These are phyloP conservation scores for Phoma herbarum DNA, from an alignment of 2,329 filamentous ascomycete genomes.

Conservation along the genomic window DNA sequence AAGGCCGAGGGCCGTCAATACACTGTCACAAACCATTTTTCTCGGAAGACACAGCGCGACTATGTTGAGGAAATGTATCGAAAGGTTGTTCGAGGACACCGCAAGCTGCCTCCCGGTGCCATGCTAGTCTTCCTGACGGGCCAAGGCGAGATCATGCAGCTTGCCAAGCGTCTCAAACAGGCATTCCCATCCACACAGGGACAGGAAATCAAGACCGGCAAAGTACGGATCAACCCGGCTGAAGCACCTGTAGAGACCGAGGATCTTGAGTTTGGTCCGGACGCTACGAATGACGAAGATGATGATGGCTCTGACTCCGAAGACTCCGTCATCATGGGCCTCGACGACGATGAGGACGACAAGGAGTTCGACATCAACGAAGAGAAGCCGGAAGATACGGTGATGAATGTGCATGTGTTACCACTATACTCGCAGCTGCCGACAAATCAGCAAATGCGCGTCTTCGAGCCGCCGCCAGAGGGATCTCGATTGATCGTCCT, in stretches of 20 bases:
- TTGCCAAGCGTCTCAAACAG: constrained; percentile 81
- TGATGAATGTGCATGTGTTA: constrained; percentile 81
- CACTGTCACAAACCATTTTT: constrained; percentile 88
- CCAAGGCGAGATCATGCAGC: constrained; percentile 84
- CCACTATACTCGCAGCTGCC: constrained; percentile 93
- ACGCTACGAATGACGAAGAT: constrained; percentile 50
- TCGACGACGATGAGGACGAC: constrained; percentile 69
- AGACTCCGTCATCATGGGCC: constrained; percentile 68
- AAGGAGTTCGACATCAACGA: constrained; percentile 68
- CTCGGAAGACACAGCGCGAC: constrained; percentile 81
- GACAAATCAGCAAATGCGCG: constrained; percentile 86
- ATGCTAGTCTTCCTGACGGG: constrained; percentile 96
- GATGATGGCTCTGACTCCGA: constrained; percentile 61
- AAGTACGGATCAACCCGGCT: constrained; percentile 76
- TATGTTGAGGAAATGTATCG: constrained; percentile 90
- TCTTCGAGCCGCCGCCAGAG: constrained; percentile 86
- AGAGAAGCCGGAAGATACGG: constrained; percentile 70
- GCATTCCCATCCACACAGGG: constrained; percentile 65
- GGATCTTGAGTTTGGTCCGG: constrained; percentile 80
- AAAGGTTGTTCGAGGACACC: constrained; percentile 87
- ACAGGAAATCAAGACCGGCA: constrained; percentile 63
- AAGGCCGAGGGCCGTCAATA: constrained; percentile 93
- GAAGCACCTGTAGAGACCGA: constrained; percentile 85
- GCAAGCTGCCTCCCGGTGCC: constrained; percentile 86
- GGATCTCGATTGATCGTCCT: constrained; percentile 86